Percentiles rank a stretch among this genome's conserved stretches.
These are phyloP conservation scores for Globisporangium yorkense DNA, from an alignment of 352 stramenopile species.

Conservation along the genomic window DNA sequence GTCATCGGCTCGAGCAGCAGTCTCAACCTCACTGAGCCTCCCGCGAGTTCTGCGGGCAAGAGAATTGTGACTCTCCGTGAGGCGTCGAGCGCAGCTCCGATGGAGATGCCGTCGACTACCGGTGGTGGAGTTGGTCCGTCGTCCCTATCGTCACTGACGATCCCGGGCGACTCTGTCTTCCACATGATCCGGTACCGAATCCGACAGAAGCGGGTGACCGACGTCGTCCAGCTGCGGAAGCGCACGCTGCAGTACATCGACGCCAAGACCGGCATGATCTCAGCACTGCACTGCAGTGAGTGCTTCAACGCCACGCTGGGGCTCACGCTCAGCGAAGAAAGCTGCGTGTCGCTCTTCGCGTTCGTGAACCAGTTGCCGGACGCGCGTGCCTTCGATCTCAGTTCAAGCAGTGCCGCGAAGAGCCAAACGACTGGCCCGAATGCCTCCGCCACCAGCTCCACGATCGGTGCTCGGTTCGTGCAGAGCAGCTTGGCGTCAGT, in stretches of 20 bases:
- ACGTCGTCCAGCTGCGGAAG: slow-evolving; percentile 45
- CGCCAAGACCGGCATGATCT: slow-evolving; percentile 43
- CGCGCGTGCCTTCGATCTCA: slow-evolving; percentile 1
- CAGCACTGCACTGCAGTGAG: slow-evolving; percentile 32
- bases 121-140: background rate
- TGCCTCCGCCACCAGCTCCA: slow-evolving; percentile 5
- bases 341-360: slow-evolving; percentile 46
- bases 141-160: background rate
- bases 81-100: slow-evolving; percentile 25
- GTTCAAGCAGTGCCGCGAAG: slow-evolving; percentile 1
- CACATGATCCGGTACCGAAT: slow-evolving; percentile 36
- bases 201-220: slow-evolving; percentile 34
- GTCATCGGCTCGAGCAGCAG: slow-evolving; percentile 2
- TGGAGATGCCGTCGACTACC: slow-evolving; percentile 15
- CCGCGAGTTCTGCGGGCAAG: slow-evolving; percentile 9
- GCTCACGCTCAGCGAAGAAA: slow-evolving; percentile 31
- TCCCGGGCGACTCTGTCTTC: slow-evolving; percentile 36
- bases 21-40: slow-evolving; percentile 12
- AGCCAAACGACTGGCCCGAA: background rate
- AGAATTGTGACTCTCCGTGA: slow-evolving; percentile 63
- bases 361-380: slow-evolving; percentile 30
- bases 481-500: slow-evolving; percentile 19
- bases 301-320: slow-evolving; percentile 30
- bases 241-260: slow-evolving; percentile 44
- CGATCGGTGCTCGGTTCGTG: slow-evolving; percentile 29